Base-by-base conservation (phyloP, 371 early-diverging fungal genomes). In the Dinochytrium kinnereticum region DNA sequence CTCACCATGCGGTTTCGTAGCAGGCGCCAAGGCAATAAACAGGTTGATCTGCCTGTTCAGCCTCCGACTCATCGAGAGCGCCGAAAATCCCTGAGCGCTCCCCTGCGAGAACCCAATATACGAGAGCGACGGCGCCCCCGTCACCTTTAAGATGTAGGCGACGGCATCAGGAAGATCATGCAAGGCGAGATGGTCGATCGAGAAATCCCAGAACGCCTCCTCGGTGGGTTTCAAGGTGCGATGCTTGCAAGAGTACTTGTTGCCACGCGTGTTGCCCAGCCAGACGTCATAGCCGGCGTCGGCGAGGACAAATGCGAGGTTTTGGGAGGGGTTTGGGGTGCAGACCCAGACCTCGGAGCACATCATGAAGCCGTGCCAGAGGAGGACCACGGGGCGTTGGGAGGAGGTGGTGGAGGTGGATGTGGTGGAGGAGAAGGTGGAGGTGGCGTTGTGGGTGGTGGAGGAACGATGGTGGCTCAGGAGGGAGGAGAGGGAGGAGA, bases 291-390 rank as follows among this genome's bases (percentile, higher is more conserved):
- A 97, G 64, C 97, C 96, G 38, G 80, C 81, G 26, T 82, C 86
- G 13, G 84, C 83, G 7, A 86, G 78, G 15, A 78, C 74, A 61
- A 81, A 80, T 17, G 90, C 93, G 51, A 96, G 78, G 61, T 70
- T 74, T 90, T 90, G 24, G 49, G 79, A 77, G 88, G 90, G 31
- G 87, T 84, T 67, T 82, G 81, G 73, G 30, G 75, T 77, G 86
- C 95, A 93, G 13, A 95, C 90, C 91, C 95, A 97, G 10, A 95
- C 91, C 71, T 96, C 98, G 0, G 79, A 76, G 71, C 89, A 93
- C 92, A 97, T 96, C 82, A 96, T 85, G 79, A 96, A 94, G 0
- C 98, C 98, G 78, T 98, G 97, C 88, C 94, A 95, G 10, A 98
- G 84, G 49, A 98, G 79, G 1, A 97, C 97, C 13, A 94, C 95